Evolutionary conservation across 345 rosid species (phyloP), one percentile per base, ranked within the genome.

Genomic region (Arabidopsis thaliana): DNA sequence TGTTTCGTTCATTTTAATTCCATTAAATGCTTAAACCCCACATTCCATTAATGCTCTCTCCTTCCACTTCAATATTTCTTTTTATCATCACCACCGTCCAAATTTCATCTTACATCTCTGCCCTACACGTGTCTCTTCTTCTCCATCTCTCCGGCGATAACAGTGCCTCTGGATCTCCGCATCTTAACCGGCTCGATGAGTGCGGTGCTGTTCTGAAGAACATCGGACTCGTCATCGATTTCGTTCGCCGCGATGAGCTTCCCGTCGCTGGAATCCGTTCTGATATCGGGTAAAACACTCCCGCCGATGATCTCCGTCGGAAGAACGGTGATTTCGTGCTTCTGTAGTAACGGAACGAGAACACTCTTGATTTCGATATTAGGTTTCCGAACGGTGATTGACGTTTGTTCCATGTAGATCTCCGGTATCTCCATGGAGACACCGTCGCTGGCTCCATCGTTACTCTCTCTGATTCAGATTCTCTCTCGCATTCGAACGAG

Each of bases 161-260:
- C 42, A 94, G 61, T 40, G 98, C 98, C 85, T 94, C 98, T 20
- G 98, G 98, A 82, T 94, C 97, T 52, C 98, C 98, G 69, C 98
- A 94, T 78, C 98, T 75, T 14, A 91, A 71, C 79, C 98, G 74
- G 82, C 98, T 94, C 38, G 98, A 89, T 56, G 96, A 84, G 80
- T 86, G 87, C 20, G 84, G 82, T 48, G 84, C 82, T 44, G 80
- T 79, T 67, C 87, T 61, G 1, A 78, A 64, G 57, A 87, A 89
- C 96, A 86, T 86, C 16, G 96, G 98, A 23, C 98, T 93, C 80
- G 87, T 82, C 93, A 89, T 82, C 6, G 96, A 87, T 79, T 91
- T 93, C 73, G 90, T 75, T 76, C 93, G 72, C 11, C 89, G 74
- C 51, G 96, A 91, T 1, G 84, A 84, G 68, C 89, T 89, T 25